These are phyloP conservation scores for Pistacia atlantica DNA, from an alignment of 345 rosid genomes.

Conservation along the genomic window DNA sequence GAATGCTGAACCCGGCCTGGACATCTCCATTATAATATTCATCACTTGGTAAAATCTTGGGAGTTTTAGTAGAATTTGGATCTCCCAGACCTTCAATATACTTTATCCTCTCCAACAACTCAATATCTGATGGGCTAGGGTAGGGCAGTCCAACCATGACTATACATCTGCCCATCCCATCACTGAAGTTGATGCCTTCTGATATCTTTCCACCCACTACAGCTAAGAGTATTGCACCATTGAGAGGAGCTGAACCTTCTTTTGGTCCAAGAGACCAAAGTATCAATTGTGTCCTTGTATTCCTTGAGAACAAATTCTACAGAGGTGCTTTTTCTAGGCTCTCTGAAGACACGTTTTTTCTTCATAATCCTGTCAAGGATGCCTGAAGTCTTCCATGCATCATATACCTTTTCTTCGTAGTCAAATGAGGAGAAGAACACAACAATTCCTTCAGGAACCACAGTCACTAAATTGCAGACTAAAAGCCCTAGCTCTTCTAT, in stretches of 20 bases:
- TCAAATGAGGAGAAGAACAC: constrained; percentile 96
- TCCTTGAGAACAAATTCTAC: constrained; percentile 76
- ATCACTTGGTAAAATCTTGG: constrained; percentile 36
- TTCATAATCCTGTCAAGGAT: constrained; percentile 75
- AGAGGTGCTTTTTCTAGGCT: constrained; percentile 71
- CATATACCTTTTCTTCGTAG: constrained; percentile 73
- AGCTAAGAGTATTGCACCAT: constrained; percentile 84
- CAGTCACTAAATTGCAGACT: constrained; percentile 76
- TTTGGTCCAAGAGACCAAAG: constrained; percentile 17
- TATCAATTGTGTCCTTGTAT: constrained; percentile 73
- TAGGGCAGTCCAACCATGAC: constrained; percentile 98
- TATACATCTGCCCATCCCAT: constrained; percentile 92
- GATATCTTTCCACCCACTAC: constrained; percentile 98
- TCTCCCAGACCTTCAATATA: constrained; percentile 78
- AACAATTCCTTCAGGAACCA: constrained; percentile 87
- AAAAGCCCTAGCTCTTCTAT: constrained; percentile 81
- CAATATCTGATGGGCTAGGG: constrained; percentile 82
- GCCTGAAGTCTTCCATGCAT: constrained; percentile 77
- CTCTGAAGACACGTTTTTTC: constrained; percentile 79
- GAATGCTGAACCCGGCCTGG: constrained; percentile 66
- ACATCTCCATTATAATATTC: constrained; percentile 52
- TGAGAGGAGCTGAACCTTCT: constrained; percentile 36
- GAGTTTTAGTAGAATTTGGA: constrained; percentile 36
- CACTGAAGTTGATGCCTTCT: constrained; percentile 97
- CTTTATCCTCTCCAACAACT: constrained; percentile 84